A percentile compares a stretch with the other conserved stretches of the same genome.
These are phyloP conservation scores for Rosa lucieae DNA, from an alignment of 306 rosid genomes.

Conservation along the genomic window DNA sequence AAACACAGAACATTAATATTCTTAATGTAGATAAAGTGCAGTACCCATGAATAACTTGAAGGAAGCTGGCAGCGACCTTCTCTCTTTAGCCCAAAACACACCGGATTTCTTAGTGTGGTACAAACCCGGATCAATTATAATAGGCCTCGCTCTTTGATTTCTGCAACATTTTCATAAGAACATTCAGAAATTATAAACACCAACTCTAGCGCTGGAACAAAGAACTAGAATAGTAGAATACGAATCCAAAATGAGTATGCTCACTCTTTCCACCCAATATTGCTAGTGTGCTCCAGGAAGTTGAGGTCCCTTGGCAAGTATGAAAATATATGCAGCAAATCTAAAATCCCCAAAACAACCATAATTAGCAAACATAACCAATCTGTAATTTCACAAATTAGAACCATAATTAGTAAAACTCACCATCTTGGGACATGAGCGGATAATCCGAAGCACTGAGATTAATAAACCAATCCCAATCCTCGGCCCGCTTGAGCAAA, in stretches of 20 bases:
- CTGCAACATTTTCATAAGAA: constrained; percentile 34
- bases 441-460: constrained; percentile 94
- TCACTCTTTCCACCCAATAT: constrained; percentile 96
- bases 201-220: constrained; percentile 14
- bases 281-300: constrained; percentile 83
- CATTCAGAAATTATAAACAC: constrained; percentile 3
- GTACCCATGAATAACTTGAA: constrained; percentile 88
- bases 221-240: not conserved
- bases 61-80: constrained; percentile 77
- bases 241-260: constrained; percentile 23
- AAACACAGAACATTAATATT: not conserved
- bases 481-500: constrained; percentile 54
- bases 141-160: constrained; percentile 73
- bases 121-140: constrained; percentile 82
- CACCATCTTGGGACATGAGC: constrained; percentile 84
- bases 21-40: constrained; percentile 11
- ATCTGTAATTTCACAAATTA: not conserved
- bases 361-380: not conserved
- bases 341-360: constrained; percentile 36
- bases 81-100: constrained; percentile 91
- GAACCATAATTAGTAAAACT: not conserved
- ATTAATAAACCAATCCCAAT: constrained; percentile 95
- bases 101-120: constrained; percentile 83
- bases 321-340: constrained; percentile 81
- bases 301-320: constrained; percentile 85